A percentile compares a stretch with the other conserved stretches of the same genome.
Evolutionary conservation across 1,139 yeast species (phyloP).

Genomic region (Sugiyamaella novakii): DNA sequence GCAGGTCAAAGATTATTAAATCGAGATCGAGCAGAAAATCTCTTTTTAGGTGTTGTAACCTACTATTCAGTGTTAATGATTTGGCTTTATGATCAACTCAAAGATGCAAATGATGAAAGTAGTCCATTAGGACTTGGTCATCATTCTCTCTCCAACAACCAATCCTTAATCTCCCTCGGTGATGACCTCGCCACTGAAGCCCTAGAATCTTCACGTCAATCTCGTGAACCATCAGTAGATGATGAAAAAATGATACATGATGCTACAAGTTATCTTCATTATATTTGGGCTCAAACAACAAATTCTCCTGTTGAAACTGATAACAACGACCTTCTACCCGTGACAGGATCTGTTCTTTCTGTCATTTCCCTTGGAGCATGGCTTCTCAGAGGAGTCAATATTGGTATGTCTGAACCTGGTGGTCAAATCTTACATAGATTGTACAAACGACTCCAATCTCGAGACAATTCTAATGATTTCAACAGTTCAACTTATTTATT

Average conservation of each 20-base stretch:
- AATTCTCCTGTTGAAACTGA: conserved; percentile 11
- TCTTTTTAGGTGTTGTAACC: conserved; percentile 34
- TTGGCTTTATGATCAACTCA: conserved; percentile 35
- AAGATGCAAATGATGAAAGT: conserved; percentile 11
- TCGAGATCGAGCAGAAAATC: conserved; percentile 29
- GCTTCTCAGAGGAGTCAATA: conserved; percentile 27
- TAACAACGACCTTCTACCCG: conserved; percentile 6
- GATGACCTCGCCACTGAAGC: not conserved
- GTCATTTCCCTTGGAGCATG: conserved; percentile 29
- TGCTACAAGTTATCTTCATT: conserved; percentile 30
- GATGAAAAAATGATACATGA: conserved; percentile 26
- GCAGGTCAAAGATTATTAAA: conserved; percentile 31
- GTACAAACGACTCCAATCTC: conserved; percentile 25
- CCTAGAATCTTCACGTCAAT: not conserved
- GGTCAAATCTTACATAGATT: conserved; percentile 27
- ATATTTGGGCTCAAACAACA: conserved; percentile 25
- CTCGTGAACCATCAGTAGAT: not conserved
- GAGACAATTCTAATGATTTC: not conserved
- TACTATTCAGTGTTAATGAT: conserved; percentile 36
- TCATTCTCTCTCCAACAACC: not conserved
- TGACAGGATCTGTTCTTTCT: conserved; percentile 12
- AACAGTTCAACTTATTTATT: conserved; percentile 15
- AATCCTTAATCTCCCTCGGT: no score
- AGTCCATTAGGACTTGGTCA: conserved; percentile 1
- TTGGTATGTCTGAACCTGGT: conserved; percentile 29